phyloP scores from a whole-genome alignment of 1,284 basidiomycete species.

The Ceratobasidium sp. region DNA sequence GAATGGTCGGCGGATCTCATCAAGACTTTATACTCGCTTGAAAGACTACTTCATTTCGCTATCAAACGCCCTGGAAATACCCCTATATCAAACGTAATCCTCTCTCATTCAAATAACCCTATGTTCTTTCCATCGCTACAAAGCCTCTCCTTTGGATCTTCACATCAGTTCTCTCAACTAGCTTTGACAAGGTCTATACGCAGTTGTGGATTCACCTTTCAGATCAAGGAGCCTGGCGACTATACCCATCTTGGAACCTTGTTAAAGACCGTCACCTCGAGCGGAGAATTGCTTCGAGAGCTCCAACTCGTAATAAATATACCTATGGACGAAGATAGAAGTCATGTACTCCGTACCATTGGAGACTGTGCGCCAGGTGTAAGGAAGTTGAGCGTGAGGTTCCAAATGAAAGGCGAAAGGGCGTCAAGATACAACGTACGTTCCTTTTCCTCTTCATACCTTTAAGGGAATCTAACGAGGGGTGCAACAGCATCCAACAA shows the following conservation, averaged over 20 bases:
- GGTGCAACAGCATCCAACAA: neutral
- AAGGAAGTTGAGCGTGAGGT: neutral
- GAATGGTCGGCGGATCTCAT: neutral
- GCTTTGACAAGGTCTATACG: neutral
- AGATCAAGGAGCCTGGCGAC: neutral
- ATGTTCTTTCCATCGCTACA: constrained; percentile 20
- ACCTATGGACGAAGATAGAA: neutral
- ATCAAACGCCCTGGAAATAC: constrained; percentile 13
- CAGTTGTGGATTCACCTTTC: constrained; percentile 4
- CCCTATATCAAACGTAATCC: neutral
- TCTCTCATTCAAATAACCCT: neutral
- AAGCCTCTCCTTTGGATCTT: constrained; percentile 20
- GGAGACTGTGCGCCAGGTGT: neutral
- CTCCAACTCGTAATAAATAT: constrained; percentile 3
- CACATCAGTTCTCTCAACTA: constrained; percentile 3
- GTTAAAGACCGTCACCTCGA: neutral
- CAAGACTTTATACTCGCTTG: neutral
- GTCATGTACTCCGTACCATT: neutral
- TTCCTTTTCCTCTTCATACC: neutral
- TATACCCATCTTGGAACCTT: neutral
- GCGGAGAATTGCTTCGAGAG: neutral
- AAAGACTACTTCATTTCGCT: neutral
- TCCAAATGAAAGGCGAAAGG: neutral
- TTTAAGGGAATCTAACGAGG: neutral
- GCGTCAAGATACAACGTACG: neutral